phyloP scores from a whole-genome alignment of 352 stramenopile species.

The Pythium phragmitis region DNA sequence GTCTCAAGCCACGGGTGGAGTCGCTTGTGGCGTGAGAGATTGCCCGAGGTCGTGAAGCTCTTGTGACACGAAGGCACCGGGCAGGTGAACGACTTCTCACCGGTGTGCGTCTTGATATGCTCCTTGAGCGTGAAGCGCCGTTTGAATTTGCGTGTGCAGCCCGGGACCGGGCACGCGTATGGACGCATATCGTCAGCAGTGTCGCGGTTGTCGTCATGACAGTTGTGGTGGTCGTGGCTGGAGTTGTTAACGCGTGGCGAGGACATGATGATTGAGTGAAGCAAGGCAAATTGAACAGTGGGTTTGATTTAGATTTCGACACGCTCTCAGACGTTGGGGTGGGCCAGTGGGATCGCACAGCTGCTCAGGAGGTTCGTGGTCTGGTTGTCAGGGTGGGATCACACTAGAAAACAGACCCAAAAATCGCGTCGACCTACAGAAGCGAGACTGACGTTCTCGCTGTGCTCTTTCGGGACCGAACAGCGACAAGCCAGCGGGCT shows the following conservation, averaged over 20 bases:
- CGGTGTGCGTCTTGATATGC: conserved; percentile 83
- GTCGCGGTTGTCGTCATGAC: not conserved
- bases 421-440: too few species aligned
- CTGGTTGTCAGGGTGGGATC: too few species aligned
- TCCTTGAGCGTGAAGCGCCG: conserved; percentile 75
- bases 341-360: too few species aligned
- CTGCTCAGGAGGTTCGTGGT: too few species aligned
- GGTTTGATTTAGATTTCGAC: too few species aligned
- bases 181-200: conserved; percentile 9
- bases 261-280: too few species aligned
- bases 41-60: conserved; percentile 76
- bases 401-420: too few species aligned
- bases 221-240: not conserved
- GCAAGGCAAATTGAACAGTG: too few species aligned
- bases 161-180: conserved; percentile 45
- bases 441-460: too few species aligned
- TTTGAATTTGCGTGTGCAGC: conserved; percentile 54
- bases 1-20: conserved; percentile 44
- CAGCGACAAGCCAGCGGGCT: too few species aligned
- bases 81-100: conserved; percentile 65
- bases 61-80: conserved; percentile 47
- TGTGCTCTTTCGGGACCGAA: too few species aligned
- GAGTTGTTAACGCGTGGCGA: not conserved
- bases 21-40: conserved; percentile 60
- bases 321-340: too few species aligned